A percentile compares a stretch with the other conserved stretches of the same genome.
phyloP scores from a whole-genome alignment of 331 rosid species.

The Dryas integrifolia region DNA sequence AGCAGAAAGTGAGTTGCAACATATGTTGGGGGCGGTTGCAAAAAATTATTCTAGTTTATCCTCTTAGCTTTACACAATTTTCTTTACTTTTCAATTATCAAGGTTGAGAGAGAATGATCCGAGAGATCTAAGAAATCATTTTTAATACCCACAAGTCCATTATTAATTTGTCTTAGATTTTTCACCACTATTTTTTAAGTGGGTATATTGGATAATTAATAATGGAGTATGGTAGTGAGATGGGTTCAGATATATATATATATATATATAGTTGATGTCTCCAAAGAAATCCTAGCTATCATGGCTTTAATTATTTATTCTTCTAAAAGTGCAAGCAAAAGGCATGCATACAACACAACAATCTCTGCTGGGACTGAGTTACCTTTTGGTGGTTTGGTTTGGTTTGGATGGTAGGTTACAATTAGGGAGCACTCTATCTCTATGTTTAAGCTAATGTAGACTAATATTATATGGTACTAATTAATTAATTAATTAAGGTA shows the following conservation, averaged over 20 bases:
- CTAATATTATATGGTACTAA: background rate
- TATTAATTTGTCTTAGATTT: conserved; percentile 6
- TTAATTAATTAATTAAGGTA: background rate
- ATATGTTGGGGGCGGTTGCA: conserved; percentile 34
- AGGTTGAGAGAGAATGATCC: conserved; percentile 4
- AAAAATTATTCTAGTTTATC: conserved; percentile 39
- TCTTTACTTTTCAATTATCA: background rate
- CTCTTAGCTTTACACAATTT: conserved; percentile 14
- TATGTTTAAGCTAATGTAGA: conserved; percentile 10
- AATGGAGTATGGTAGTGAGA: background rate
- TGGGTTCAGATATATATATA: too few relatives aligned
- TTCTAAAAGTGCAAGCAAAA: conserved; percentile 20
- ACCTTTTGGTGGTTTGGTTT: conserved; percentile 6
- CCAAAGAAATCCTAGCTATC: too few relatives aligned
- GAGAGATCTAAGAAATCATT: background rate
- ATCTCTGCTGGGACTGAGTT: too few relatives aligned
- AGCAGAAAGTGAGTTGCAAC: conserved; percentile 69
- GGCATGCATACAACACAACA: conserved; percentile 16
- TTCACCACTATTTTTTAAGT: background rate
- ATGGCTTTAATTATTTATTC: conserved; percentile 30
- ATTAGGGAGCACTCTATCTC: conserved; percentile 17
- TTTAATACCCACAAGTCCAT: conserved; percentile 6
- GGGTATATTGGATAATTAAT: background rate
- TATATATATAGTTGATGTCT: too few relatives aligned
- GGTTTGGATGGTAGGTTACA: conserved; percentile 8